Percentiles rank a stretch among this genome's conserved stretches.
Conservation (phyloP, 495 filamentous ascomycete genomes). For the Lepidopterella palustris region DNA sequence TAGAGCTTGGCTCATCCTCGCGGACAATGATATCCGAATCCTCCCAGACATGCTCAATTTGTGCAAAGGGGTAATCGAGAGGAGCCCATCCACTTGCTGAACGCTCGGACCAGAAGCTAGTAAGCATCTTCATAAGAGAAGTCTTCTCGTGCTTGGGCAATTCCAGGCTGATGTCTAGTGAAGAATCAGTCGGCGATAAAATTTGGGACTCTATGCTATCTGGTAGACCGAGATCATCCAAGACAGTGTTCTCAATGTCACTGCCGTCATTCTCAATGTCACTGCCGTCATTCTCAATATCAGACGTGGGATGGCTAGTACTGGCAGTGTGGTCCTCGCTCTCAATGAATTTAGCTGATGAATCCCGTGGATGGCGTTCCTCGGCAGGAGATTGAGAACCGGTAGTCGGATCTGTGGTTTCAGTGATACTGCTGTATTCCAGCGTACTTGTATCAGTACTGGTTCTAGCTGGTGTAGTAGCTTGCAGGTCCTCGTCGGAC, state of each 20-base stretch:
- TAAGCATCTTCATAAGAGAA: conserved; percentile 88
- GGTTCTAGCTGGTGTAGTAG: conserved; percentile 31
- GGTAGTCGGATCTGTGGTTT: conserved; percentile 22
- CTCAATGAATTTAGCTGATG: conserved; percentile 35
- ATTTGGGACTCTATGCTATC: conserved; percentile 59
- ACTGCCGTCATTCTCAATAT: conserved; percentile 64
- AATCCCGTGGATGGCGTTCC: conserved; percentile 15
- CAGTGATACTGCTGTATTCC: conserved; percentile 28
- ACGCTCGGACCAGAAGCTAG: conserved; percentile 96
- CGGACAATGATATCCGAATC: conserved; percentile 97
- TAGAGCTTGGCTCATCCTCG: conserved; percentile 93
- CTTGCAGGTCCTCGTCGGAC: conserved; percentile 53
- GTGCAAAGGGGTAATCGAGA: conserved; percentile 84
- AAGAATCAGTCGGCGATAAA: conserved; percentile 50
- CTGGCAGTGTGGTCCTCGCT: conserved; percentile 36
- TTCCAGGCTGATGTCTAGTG: conserved; percentile 58
- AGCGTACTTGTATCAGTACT: conserved; percentile 28
- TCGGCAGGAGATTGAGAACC: conserved; percentile 22
- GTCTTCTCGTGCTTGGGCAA: conserved; percentile 85
- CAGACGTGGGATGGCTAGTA: conserved; percentile 47
- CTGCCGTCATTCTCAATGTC: too few species aligned
- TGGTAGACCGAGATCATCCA: conserved; percentile 61
- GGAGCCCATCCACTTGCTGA: conserved; percentile 94
- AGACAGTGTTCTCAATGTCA: conserved; percentile 49
- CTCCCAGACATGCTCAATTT: conserved; percentile 88